Percentiles rank a stretch among this genome's conserved stretches.
Evolutionary conservation across 768 basidiomycete species (phyloP).

Genomic region (Russula dissimulans): DNA sequence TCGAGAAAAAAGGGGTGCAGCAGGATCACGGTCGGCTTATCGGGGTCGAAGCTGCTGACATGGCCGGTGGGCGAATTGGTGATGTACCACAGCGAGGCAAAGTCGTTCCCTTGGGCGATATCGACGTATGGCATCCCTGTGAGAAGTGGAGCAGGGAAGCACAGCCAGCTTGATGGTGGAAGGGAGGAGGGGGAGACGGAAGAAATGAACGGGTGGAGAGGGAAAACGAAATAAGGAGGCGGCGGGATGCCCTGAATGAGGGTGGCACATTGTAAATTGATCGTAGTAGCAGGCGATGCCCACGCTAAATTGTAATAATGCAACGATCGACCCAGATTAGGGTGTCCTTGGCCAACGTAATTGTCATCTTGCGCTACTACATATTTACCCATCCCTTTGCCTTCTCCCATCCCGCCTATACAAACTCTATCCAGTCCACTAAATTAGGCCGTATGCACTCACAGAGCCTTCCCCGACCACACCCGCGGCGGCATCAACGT

Average conservation of each 20-base stretch:
- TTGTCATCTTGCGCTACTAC: too few relatives aligned
- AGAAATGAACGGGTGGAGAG: neutral
- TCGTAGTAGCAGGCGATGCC: too few relatives aligned
- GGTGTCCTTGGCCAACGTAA: too few relatives aligned
- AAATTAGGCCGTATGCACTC: neutral
- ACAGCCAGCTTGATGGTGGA: neutral
- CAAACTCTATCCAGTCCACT: too few relatives aligned
- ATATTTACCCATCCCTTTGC: too few relatives aligned
- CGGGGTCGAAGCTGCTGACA: slow-evolving; percentile 21
- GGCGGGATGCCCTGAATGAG: neutral
- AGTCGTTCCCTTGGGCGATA: slow-evolving; percentile 16
- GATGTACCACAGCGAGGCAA: slow-evolving; percentile 24
- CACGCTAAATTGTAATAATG: neutral
- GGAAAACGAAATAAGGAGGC: neutral
- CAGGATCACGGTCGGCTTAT: slow-evolving; percentile 24
- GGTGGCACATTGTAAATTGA: too few relatives aligned
- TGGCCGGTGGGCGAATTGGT: slow-evolving; percentile 23
- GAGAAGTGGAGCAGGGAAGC: neutral
- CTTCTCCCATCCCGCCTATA: neutral
- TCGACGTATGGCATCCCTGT: slow-evolving; percentile 21
- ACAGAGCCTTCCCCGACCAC: neutral
- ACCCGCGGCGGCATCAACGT: neutral
- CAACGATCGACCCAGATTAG: neutral
- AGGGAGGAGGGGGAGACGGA: neutral
- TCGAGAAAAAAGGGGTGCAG: slow-evolving; percentile 25